Percentiles rank a stretch among this genome's conserved stretches.
These are phyloP conservation scores for Chytridium lagenaria DNA, from an alignment of 371 early-diverging fungal species.

Conservation along the genomic window DNA sequence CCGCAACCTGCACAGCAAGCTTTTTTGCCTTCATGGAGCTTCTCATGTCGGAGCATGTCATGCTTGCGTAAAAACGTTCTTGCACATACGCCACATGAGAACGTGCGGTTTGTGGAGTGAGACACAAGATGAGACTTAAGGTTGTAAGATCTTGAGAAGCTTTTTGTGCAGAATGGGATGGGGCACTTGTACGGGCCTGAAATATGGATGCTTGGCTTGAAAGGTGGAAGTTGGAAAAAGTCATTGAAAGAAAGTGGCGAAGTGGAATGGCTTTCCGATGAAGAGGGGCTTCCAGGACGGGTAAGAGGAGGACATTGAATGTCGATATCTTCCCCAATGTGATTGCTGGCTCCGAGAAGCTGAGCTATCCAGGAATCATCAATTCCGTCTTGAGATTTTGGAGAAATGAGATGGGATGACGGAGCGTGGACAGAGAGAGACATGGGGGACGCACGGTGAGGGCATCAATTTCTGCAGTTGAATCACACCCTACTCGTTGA, in stretches of 20 bases:
- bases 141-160: slow-evolving; percentile 72
- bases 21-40: slow-evolving; percentile 73
- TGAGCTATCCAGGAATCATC: too few relatives aligned
- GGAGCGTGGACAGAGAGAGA: not conserved
- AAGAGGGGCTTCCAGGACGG: too few relatives aligned
- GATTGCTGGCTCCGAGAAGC: too few relatives aligned
- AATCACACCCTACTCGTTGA: not conserved
- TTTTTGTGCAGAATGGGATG: slow-evolving; percentile 59
- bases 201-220: not conserved
- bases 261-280: too few relatives aligned
- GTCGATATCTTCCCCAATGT: too few relatives aligned
- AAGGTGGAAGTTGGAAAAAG: too few relatives aligned
- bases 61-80: slow-evolving; percentile 61
- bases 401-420: too few relatives aligned
- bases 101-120: slow-evolving; percentile 62
- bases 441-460: not conserved
- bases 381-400: too few relatives aligned
- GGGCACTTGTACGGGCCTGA: slow-evolving; percentile 35
- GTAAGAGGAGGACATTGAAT: too few relatives aligned
- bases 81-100: slow-evolving; percentile 55
- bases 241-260: too few relatives aligned
- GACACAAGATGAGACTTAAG: slow-evolving; percentile 72
- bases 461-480: not conserved
- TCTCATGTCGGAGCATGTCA: slow-evolving; percentile 74
- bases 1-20: slow-evolving; percentile 65